Evolutionary conservation across 2,329 filamentous ascomycete species (phyloP).

Genomic region (Hymenoscyphus albidus): DNA sequence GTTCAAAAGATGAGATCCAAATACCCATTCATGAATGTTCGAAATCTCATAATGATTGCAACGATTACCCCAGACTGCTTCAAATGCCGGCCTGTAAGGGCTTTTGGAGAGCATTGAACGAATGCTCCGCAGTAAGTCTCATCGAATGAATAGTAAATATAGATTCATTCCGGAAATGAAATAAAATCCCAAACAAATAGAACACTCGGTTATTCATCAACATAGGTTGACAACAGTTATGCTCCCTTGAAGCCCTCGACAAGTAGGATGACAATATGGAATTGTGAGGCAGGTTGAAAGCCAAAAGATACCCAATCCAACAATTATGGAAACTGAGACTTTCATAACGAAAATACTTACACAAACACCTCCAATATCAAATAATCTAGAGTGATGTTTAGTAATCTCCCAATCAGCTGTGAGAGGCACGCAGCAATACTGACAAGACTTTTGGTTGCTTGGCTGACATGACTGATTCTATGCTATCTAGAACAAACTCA

Average conservation of each 20-base stretch:
- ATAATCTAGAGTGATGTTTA: constrained; percentile 47
- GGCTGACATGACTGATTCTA: constrained; percentile 38
- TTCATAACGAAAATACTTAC: constrained; percentile 54
- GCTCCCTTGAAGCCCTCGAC: too few species aligned
- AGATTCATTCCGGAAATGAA: neutral
- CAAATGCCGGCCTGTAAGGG: neutral
- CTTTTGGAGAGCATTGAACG: too few species aligned
- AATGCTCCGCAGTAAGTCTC: too few species aligned
- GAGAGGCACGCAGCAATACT: constrained; percentile 4
- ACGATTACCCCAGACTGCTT: neutral
- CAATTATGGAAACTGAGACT: too few species aligned
- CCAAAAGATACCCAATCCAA: neutral
- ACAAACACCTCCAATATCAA: constrained; percentile 96
- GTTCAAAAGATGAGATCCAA: neutral
- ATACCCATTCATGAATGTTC: neutral
- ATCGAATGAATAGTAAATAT: too few species aligned
- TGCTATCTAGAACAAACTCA: constrained; percentile 31
- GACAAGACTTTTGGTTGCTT: constrained; percentile 63
- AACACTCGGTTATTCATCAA: too few species aligned
- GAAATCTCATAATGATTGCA: neutral
- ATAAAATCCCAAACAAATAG: neutral
- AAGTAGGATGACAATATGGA: neutral
- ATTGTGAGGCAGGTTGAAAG: neutral
- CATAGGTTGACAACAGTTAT: too few species aligned
- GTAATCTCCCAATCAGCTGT: constrained; percentile 15